Evolutionary conservation across 2,329 filamentous ascomycete genomes (phyloP).

Genomic region (Penicillium sp.): DNA sequence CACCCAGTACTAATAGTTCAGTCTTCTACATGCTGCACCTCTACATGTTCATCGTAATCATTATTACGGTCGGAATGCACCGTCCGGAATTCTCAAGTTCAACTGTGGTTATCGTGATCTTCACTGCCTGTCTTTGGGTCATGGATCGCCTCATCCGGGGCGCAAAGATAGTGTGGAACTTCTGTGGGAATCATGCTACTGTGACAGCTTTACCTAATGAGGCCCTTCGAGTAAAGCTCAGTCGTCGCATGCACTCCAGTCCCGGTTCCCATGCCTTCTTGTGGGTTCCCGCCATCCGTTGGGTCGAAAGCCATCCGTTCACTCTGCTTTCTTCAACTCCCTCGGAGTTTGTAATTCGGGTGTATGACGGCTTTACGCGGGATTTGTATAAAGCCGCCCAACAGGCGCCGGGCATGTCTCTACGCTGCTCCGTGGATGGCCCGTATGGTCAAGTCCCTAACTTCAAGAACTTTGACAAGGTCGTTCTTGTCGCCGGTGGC

Average conservation of each 20-base stretch:
- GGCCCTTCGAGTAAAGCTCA: slow-evolving; percentile 57
- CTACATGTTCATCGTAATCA: slow-evolving; percentile 9
- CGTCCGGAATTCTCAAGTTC: slow-evolving; percentile 47
- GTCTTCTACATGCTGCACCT: slow-evolving; percentile 14
- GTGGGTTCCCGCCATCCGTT: slow-evolving; percentile 60
- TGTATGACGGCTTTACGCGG: slow-evolving; percentile 19
- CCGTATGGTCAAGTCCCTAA: slow-evolving; percentile 17
- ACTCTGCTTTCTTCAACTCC: slow-evolving; percentile 15
- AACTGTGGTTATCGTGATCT: slow-evolving; percentile 45
- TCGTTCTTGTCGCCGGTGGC: slow-evolving; percentile 15
- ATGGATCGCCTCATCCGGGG: slow-evolving; percentile 53
- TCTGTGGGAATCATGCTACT: slow-evolving; percentile 43
- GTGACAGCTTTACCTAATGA: slow-evolving; percentile 56
- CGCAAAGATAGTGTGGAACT: slow-evolving; percentile 51
- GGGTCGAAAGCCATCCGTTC: slow-evolving; percentile 57
- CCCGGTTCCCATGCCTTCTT: slow-evolving; percentile 64
- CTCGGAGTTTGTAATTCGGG: slow-evolving; percentile 17
- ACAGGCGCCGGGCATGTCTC: slow-evolving; percentile 2
- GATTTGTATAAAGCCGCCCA: slow-evolving; percentile 11
- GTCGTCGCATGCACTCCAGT: slow-evolving; percentile 47
- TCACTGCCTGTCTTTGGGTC: slow-evolving; percentile 51
- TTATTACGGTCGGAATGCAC: slow-evolving; percentile 35
- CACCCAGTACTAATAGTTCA: background rate
- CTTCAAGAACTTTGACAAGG: slow-evolving; percentile 14
- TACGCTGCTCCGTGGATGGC: slow-evolving; percentile 20